phyloP scores from a whole-genome alignment of 192 early-diverging fungal genomes.

The Rhizophagus clarus region DNA sequence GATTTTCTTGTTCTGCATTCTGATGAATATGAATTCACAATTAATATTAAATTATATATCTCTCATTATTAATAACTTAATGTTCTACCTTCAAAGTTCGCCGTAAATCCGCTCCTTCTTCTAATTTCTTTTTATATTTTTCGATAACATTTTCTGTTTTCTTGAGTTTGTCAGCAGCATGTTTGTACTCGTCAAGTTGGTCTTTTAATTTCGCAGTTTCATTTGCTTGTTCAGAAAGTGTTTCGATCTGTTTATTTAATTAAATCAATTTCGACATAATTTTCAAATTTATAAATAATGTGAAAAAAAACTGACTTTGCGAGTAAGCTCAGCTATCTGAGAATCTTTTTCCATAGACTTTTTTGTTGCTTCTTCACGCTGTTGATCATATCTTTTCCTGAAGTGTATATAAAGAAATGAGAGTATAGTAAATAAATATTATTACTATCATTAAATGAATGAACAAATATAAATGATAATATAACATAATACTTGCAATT shows the following conservation, averaged over 20 bases:
- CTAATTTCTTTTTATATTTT: conserved; percentile 95
- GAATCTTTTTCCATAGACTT: conserved; percentile 60
- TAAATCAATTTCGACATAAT: neutral
- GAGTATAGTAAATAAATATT: neutral
- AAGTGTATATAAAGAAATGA: neutral
- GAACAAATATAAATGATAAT: too few species aligned
- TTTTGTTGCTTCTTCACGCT: conserved; percentile 69
- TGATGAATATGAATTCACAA: conserved; percentile 13
- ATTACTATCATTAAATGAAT: neutral
- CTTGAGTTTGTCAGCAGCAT: conserved; percentile 87
- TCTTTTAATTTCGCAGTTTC: conserved; percentile 78
- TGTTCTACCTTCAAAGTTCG: conserved; percentile 67
- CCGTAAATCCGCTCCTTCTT: conserved; percentile 81
- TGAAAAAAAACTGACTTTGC: conserved; percentile 45
- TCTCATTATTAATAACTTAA: neutral
- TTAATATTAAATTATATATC: neutral
- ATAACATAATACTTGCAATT: conserved; percentile 61
- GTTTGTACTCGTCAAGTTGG: conserved; percentile 89
- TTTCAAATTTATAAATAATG: neutral
- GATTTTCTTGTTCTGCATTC: conserved; percentile 76
- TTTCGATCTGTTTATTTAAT: conserved; percentile 44
- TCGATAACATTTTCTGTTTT: conserved; percentile 94
- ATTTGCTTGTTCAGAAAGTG: conserved; percentile 65
- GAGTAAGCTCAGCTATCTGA: conserved; percentile 68
- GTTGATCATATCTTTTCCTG: conserved; percentile 51